Evolutionary conservation across 2,329 filamentous ascomycete species (phyloP).

Genomic region (Alternaria arbusti): DNA sequence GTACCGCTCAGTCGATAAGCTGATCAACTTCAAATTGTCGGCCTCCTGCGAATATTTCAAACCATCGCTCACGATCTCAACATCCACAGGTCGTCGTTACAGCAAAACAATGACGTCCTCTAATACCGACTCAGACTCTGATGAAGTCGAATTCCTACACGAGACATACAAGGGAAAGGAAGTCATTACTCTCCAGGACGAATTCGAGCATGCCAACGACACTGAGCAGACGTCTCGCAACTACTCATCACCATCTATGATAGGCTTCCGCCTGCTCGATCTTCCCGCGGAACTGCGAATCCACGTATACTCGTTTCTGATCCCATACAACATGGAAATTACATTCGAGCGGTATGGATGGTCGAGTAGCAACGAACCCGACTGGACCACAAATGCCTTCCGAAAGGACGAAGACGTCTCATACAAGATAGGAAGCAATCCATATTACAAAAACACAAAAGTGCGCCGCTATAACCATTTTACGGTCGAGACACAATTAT

Average conservation of each 20-base stretch:
- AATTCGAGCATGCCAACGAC: not conserved
- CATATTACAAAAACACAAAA: not conserved
- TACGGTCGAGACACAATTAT: constrained; percentile 11
- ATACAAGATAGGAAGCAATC: not conserved
- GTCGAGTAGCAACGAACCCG: not conserved
- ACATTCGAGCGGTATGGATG: not conserved
- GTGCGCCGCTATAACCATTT: not conserved
- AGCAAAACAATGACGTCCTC: not conserved
- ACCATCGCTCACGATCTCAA: not conserved
- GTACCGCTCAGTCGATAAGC: not conserved
- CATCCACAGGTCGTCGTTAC: not conserved
- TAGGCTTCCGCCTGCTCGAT: constrained; percentile 19
- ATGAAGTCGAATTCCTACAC: not conserved
- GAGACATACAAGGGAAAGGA: constrained; percentile 1
- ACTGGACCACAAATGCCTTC: not conserved
- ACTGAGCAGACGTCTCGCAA: not conserved
- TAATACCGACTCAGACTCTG: not conserved
- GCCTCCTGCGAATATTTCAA: not conserved
- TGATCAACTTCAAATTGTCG: not conserved
- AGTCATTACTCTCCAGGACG: not conserved
- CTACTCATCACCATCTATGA: not conserved
- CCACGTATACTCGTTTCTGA: constrained; percentile 15
- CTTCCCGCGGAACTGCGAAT: constrained; percentile 26
- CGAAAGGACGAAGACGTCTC: not conserved
- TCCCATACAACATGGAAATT: constrained; percentile 14